Evolutionary conservation across 1,284 basidiomycete genomes (phyloP).

Genomic region (Boletus smithii): DNA sequence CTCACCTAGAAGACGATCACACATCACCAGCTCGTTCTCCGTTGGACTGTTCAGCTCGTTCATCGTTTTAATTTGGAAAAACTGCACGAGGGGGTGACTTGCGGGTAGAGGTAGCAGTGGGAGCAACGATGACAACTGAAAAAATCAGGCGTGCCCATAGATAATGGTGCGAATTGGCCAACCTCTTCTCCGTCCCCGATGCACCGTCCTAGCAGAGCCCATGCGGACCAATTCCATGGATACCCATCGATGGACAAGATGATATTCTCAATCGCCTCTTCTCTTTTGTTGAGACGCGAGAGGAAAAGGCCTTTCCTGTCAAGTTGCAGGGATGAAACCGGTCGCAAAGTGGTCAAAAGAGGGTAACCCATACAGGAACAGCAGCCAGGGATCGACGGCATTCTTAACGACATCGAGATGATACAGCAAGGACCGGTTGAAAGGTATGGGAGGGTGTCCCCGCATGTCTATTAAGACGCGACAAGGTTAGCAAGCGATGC

Average conservation of each 20-base stretch:
- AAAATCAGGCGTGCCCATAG: constrained; percentile 15
- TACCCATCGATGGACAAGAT: constrained; percentile 77
- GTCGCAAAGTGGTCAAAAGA: constrained; percentile 6
- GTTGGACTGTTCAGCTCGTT: constrained; percentile 88
- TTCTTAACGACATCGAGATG: constrained; percentile 58
- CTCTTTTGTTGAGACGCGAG: constrained; percentile 70
- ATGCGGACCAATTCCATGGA: constrained; percentile 96
- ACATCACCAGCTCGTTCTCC: constrained; percentile 75
- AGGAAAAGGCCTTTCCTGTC: constrained; percentile 77
- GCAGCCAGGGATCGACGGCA: constrained; percentile 75
- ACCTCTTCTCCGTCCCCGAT: constrained; percentile 92
- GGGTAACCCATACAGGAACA: constrained; percentile 63
- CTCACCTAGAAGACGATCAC: constrained; percentile 68
- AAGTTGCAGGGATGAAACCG: constrained; percentile 1
- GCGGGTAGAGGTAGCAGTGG: constrained; percentile 62
- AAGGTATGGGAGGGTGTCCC: constrained; percentile 66
- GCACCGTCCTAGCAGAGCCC: constrained; percentile 79
- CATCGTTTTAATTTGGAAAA: constrained; percentile 89
- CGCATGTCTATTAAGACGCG: constrained; percentile 62
- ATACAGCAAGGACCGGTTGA: constrained; percentile 60
- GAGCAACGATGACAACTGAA: constrained; percentile 61
- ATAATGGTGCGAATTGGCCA: constrained; percentile 5
- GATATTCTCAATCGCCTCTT: constrained; percentile 83
- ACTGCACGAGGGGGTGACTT: constrained; percentile 71
- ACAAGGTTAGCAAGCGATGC: neutral